Base-by-base conservation (phyloP, 495 filamentous ascomycete species). In the Symbiotaphrina buchneri region DNA sequence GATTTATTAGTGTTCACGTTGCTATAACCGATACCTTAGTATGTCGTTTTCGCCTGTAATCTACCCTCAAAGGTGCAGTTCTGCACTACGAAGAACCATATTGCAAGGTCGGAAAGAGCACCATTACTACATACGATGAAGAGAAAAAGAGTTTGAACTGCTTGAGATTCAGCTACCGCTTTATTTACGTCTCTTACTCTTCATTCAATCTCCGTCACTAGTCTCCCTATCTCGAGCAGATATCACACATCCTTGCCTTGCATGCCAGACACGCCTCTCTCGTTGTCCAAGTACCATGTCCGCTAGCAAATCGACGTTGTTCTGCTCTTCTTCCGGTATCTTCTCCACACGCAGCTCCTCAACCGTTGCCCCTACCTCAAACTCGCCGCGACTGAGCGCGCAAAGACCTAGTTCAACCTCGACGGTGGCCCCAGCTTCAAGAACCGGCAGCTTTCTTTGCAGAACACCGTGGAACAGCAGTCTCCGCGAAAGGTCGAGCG, bases 281-380 rank as follows among this genome's bases (percentile, higher is more conserved):
- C 57, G 64, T 13, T 60, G 58, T 2, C 68, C 68, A 30, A 68
- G 38, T 25, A 61, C 47, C 1, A 53, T 50, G 37, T 61, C 68
- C 58, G 49, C 56, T 47, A 53, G 18, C 8, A 39, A 16, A 20
- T n/a, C 41, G 20, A 36, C 31, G 19, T 41, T 41, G 11, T 36
- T 37, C 30, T 39, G 46, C 37, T 43, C 37, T n/a, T n/a, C n/a
- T n/a, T n/a, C n/a, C n/a, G 23, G 59, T 49, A 40, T n/a, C n/a
- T n/a, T n/a, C n/a, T n/a, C n/a, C n/a, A n/a, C n/a, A n/a, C 44
- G 58, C 1, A 77, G 64, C 56, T 93, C 84, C 51, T 94, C 84
- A 1, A 92, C 67, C 10, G 62, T 73, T 1, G 73, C 83, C 16
- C 63, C 65, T 30, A 92, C 60, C 47, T 92, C 82, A 44, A 81